Percentiles rank a stretch among this genome's conserved stretches.
These are phyloP conservation scores for Boletales sp. DNA, from an alignment of 768 basidiomycete species.

Conservation along the genomic window DNA sequence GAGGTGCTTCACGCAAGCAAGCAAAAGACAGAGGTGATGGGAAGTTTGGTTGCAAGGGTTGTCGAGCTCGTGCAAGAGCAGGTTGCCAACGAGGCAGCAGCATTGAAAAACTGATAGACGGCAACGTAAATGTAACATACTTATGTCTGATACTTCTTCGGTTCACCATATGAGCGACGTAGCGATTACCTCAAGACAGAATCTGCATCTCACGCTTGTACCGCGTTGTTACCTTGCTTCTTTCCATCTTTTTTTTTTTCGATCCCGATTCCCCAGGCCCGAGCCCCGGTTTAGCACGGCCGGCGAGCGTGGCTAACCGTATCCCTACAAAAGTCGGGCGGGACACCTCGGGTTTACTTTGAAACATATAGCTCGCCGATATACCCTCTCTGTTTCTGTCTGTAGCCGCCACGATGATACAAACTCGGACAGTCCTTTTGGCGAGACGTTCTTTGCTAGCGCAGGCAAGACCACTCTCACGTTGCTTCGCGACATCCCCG, in stretches of 20 bases:
- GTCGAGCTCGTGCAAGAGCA: slow-evolving; percentile 40
- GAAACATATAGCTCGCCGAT: slow-evolving; percentile 4
- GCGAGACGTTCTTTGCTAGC: slow-evolving; percentile 25
- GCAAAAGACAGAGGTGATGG: slow-evolving; percentile 70
- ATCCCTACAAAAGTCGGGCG: slow-evolving; percentile 17
- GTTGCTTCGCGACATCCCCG: slow-evolving; percentile 28
- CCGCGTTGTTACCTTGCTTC: slow-evolving; percentile 13
- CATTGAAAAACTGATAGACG: slow-evolving; percentile 3
- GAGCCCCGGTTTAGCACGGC: slow-evolving; percentile 22
- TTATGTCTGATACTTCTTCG: too few relatives aligned
- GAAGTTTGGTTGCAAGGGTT: slow-evolving; percentile 61
- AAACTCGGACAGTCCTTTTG: slow-evolving; percentile 20
- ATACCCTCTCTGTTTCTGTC: slow-evolving; percentile 12
- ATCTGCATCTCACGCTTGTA: slow-evolving; percentile 24
- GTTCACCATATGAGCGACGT: too few relatives aligned
- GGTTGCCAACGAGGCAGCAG: slow-evolving; percentile 2
- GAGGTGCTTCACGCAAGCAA: slow-evolving; percentile 70
- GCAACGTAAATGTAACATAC: background rate
- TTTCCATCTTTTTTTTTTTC: background rate
- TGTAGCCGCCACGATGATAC: slow-evolving; percentile 13
- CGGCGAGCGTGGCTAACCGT: slow-evolving; percentile 10
- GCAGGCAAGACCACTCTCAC: slow-evolving; percentile 17
- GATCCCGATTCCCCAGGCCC: too few relatives aligned
- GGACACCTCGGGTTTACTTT: slow-evolving; percentile 1
- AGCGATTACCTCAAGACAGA: background rate